These are phyloP conservation scores for Ambrosia trifida DNA, from an alignment of 129 eudicot species.

Conservation along the genomic window DNA sequence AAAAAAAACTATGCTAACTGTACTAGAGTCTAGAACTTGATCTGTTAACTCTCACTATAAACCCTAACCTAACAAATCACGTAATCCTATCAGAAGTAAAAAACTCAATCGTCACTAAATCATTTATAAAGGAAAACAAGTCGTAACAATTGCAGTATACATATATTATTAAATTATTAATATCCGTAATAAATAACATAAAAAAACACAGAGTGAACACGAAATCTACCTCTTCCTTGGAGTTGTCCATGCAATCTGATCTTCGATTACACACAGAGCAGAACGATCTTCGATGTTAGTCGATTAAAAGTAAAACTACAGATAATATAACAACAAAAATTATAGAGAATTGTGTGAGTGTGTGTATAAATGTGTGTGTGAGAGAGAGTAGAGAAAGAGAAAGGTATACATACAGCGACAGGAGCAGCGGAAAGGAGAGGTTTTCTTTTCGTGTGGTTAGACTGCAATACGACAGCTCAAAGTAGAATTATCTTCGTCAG, in stretches of 20 bases:
- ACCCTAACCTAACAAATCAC: constrained; percentile 11
- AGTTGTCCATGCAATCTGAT: constrained; percentile 31
- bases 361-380: background rate
- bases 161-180: background rate
- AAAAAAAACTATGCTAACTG: background rate
- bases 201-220: background rate
- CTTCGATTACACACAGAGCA: constrained; percentile 20
- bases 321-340: background rate
- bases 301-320: constrained; percentile 25
- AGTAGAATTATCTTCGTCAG: constrained; percentile 12
- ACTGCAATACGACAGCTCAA: constrained; percentile 11
- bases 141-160: background rate
- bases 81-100: background rate
- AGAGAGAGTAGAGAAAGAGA: constrained; percentile 9
- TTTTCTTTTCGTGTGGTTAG: constrained; percentile 23
- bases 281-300: constrained; percentile 22
- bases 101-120: background rate
- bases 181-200: background rate
- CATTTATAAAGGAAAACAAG: background rate
- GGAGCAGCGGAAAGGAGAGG: constrained; percentile 28
- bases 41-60: constrained; percentile 10
- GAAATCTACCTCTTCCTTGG: constrained; percentile 34
- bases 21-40: constrained; percentile 11
- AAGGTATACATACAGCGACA: constrained; percentile 28
- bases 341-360: constrained; percentile 15